Percentiles rank a stretch among this genome's conserved stretches.
Conservation (phyloP, 2,329 filamentous ascomycete genomes). For the Penicillium sp. region DNA sequence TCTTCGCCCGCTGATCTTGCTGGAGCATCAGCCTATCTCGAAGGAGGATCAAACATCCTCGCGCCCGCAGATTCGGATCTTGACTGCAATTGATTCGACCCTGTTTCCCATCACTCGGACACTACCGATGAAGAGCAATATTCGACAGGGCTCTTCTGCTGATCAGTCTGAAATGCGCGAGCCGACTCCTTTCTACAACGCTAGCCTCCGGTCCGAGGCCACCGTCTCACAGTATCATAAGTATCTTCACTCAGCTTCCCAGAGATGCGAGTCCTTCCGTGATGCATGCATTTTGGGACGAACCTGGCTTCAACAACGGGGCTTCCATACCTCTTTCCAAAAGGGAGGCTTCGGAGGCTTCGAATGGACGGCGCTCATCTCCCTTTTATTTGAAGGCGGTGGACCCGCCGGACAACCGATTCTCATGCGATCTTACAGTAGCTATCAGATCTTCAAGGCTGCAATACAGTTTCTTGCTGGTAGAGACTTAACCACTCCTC, state of each 20-base stretch:
- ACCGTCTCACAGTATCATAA: conserved; percentile 70
- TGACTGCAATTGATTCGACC: conserved; percentile 65
- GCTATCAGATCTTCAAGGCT: conserved; percentile 92
- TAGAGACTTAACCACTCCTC: conserved; percentile 66
- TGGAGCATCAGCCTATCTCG: conserved; percentile 34
- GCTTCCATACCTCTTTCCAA: conserved; percentile 64
- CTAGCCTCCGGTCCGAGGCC: conserved; percentile 71
- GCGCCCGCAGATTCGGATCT: conserved; percentile 60
- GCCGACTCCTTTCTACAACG: conserved; percentile 83
- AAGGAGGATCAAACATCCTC: conserved; percentile 44
- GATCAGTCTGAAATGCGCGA: conserved; percentile 36
- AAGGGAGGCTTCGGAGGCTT: conserved; percentile 86
- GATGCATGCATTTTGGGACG: conserved; percentile 83
- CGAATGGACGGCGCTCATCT: conserved; percentile 79
- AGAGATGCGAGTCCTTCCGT: conserved; percentile 65
- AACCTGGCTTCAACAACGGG: conserved; percentile 83
- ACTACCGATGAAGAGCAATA: conserved; percentile 61
- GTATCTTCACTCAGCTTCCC: conserved; percentile 63
- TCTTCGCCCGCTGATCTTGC: conserved; percentile 63
- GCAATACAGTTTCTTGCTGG: conserved; percentile 78
- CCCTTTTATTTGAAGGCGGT: conserved; percentile 73
- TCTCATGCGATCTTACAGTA: conserved; percentile 75
- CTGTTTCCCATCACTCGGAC: conserved; percentile 70
- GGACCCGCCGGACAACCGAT: conserved; percentile 65
- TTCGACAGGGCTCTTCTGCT: conserved; percentile 53